Conservation (phyloP, 768 basidiomycete species). For the Rickenella mellea region DNA sequence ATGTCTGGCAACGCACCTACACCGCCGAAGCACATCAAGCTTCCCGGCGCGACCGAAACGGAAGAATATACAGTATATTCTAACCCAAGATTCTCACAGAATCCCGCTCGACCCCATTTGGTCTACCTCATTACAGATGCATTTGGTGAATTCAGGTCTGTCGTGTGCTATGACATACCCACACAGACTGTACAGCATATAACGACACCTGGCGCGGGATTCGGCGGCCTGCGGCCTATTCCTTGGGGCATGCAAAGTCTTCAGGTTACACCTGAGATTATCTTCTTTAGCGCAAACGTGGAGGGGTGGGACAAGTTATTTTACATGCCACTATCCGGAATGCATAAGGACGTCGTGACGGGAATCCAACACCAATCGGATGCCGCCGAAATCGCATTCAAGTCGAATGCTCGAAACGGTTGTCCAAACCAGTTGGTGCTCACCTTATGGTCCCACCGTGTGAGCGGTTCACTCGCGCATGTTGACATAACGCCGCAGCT, state of each 20-base stretch:
- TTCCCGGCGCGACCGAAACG: slow-evolving; percentile 25
- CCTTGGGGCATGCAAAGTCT: slow-evolving; percentile 22
- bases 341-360: slow-evolving; percentile 18
- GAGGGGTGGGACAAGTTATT: slow-evolving; percentile 26
- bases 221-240: slow-evolving; percentile 26
- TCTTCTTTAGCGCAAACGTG: slow-evolving; percentile 28
- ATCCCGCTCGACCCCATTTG: slow-evolving; percentile 19
- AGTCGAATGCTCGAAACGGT: slow-evolving; percentile 23
- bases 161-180: slow-evolving; percentile 24
- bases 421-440: slow-evolving; percentile 23
- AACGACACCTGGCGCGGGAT: slow-evolving; percentile 23
- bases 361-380: slow-evolving; percentile 24
- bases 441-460: slow-evolving; percentile 21
- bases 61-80: slow-evolving; percentile 16
- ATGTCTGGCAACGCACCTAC: slow-evolving; percentile 18
- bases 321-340: slow-evolving; percentile 21
- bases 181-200: slow-evolving; percentile 23
- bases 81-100: slow-evolving; percentile 20
- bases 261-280: slow-evolving; percentile 15
- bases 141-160: slow-evolving; percentile 27
- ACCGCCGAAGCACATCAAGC: slow-evolving; percentile 19
- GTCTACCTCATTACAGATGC: slow-evolving; percentile 26
- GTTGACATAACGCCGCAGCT: slow-evolving; percentile 21
- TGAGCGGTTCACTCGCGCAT: slow-evolving; percentile 19
- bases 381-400: slow-evolving; percentile 19